These are phyloP conservation scores for Nakazawaea holstii DNA, from an alignment of 805 yeast genomes.

Conservation along the genomic window DNA sequence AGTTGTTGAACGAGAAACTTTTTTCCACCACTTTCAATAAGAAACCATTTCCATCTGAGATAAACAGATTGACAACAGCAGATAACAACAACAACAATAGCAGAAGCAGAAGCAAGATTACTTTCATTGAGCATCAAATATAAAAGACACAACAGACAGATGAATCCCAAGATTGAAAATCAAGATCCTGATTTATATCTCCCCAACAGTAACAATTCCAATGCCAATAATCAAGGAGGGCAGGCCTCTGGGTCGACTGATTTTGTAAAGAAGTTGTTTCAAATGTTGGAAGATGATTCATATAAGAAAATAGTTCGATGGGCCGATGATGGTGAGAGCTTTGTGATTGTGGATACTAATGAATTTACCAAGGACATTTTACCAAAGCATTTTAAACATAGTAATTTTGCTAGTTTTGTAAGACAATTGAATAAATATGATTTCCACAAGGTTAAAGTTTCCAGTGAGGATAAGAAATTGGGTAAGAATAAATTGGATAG, in stretches of 20 bases:
- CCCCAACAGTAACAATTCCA: background rate
- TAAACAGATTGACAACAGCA: too few relatives aligned
- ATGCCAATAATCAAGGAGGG: background rate
- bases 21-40: too few relatives aligned
- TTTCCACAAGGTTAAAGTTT: slow-evolving; percentile 87
- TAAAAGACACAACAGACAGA: background rate
- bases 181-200: background rate
- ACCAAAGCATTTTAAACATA: slow-evolving; percentile 91
- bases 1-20: too few relatives aligned
- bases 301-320: slow-evolving; percentile 76
- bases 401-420: slow-evolving; percentile 91
- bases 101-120: background rate
- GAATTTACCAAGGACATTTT: slow-evolving; percentile 84
- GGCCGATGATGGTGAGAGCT: slow-evolving; percentile 81
- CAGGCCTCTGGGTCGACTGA: slow-evolving; percentile 53
- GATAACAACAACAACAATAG: background rate
- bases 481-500: slow-evolving; percentile 41
- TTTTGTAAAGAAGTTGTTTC: slow-evolving; percentile 72
- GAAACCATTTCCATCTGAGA: too few relatives aligned
- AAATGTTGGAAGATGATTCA: slow-evolving; percentile 80
- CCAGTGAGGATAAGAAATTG: slow-evolving; percentile 49
- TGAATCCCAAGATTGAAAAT: background rate
- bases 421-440: slow-evolving; percentile 95
- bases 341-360: slow-evolving; percentile 84
- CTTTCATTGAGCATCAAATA: too few relatives aligned